These are phyloP conservation scores for Hexamita inflata DNA, from an alignment of 208 protist species.

Conservation along the genomic window DNA sequence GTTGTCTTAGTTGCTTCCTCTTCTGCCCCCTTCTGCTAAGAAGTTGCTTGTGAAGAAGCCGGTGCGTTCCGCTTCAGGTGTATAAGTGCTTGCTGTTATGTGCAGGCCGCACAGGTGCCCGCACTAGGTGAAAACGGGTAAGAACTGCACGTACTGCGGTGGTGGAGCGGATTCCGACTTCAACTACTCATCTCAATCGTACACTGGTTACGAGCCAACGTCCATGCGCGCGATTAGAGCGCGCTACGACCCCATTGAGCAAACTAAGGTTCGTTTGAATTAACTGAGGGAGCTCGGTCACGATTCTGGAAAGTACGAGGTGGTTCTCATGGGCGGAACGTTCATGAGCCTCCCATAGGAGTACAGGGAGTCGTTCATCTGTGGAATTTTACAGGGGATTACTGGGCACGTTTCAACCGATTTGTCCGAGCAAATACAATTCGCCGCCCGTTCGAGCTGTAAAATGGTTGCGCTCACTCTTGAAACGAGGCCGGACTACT, in stretches of 20 bases:
- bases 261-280: slow-evolving; percentile 60
- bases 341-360: slow-evolving; percentile 81
- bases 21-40: slow-evolving; percentile 57
- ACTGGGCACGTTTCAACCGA: slow-evolving; percentile 32
- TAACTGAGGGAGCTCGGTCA: slow-evolving; percentile 68
- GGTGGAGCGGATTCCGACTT: slow-evolving; percentile 77
- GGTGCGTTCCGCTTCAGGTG: slow-evolving; percentile 67
- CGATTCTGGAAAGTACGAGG: slow-evolving; percentile 73
- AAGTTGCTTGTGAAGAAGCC: slow-evolving; percentile 64
- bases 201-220: slow-evolving; percentile 69
- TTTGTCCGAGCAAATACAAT: slow-evolving; percentile 59
- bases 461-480: slow-evolving; percentile 96
- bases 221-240: slow-evolving; percentile 74
- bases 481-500: slow-evolving; percentile 93
- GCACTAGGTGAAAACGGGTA: slow-evolving; percentile 67
- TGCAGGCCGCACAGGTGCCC: slow-evolving; percentile 79
- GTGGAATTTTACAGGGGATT: slow-evolving; percentile 59
- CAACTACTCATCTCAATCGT: slow-evolving; percentile 71
- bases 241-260: slow-evolving; percentile 68
- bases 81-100: slow-evolving; percentile 74
- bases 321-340: slow-evolving; percentile 95
- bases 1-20: slow-evolving; percentile 60
- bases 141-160: slow-evolving; percentile 71
- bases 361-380: slow-evolving; percentile 77
- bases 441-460: slow-evolving; percentile 66